phyloP scores from a whole-genome alignment of 306 rosid species.

The Corylus heterophylla region DNA sequence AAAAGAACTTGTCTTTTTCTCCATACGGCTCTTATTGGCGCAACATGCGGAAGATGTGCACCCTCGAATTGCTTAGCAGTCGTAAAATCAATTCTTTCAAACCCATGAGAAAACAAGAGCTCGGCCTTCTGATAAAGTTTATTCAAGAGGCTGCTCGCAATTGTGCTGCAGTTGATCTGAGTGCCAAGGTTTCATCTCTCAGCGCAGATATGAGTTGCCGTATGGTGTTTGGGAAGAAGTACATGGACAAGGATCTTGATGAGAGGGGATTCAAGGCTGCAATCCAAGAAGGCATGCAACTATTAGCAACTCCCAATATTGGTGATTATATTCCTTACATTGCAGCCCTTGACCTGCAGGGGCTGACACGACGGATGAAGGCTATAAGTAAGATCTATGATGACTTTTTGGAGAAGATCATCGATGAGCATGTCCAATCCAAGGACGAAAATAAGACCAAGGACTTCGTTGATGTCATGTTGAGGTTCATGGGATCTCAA shows the following conservation, averaged over 20 bases:
- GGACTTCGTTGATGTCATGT: slow-evolving; percentile 67
- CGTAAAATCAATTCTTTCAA: slow-evolving; percentile 30
- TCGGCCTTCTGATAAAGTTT: neutral
- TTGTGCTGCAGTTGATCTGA: slow-evolving; percentile 19
- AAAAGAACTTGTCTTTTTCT: slow-evolving; percentile 27
- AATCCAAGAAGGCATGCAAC: slow-evolving; percentile 9
- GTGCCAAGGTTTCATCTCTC: slow-evolving; percentile 19
- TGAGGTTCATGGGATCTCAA: slow-evolving; percentile 42
- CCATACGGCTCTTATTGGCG: slow-evolving; percentile 41
- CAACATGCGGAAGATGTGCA: slow-evolving; percentile 34
- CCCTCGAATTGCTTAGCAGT: slow-evolving; percentile 27
- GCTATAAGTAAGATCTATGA: slow-evolving; percentile 42
- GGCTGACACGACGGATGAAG: slow-evolving; percentile 48
- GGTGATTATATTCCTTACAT: slow-evolving; percentile 57
- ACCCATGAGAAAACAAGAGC: slow-evolving; percentile 28
- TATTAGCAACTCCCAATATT: slow-evolving; percentile 31
- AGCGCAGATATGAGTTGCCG: slow-evolving; percentile 21
- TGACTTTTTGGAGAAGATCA: slow-evolving; percentile 53
- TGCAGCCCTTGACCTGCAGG: slow-evolving; percentile 57
- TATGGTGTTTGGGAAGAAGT: slow-evolving; percentile 41
- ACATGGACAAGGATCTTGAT: slow-evolving; percentile 22
- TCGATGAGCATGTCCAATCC: slow-evolving; percentile 55
- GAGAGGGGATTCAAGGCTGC: slow-evolving; percentile 24
- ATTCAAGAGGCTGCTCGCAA: neutral
- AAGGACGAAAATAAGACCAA: slow-evolving; percentile 32